Base-by-base conservation (phyloP, 352 stramenopile species). In the Phytopythium oedochilum region DNA sequence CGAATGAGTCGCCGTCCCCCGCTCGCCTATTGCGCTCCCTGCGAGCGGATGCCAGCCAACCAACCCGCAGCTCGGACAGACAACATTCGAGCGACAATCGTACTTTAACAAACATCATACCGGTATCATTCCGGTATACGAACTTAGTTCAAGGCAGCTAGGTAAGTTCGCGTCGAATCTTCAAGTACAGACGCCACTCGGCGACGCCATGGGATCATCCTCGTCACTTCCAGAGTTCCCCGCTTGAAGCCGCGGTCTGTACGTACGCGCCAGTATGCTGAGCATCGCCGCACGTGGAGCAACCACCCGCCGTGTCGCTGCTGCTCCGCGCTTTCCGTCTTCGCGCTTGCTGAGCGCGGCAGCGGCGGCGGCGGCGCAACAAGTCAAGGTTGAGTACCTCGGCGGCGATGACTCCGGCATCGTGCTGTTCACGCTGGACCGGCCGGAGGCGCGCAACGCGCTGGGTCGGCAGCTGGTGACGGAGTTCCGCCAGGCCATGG, bases 391-490 rank as follows among this genome's bases (percentile, higher is more conserved):
- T 43, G 68, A 89, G 62, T 65, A 78, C 53, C 73, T 91, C 32
- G 54, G 58, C 18, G 81, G 78, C 18, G 69, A 84, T 31, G 57
- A 84, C 53, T 51, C 63, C 3, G 78, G 80, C 51, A 70, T 92
- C 23, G 85, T 75, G 57, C 55, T 94, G 23, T 86, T 94, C 63
- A 92, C 80, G 23, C 88, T 94, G 83, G 68, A 71, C 39, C 76
- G 87, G 20, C 80, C 80, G 2, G 72, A 85, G 22, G 76, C 83
- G 10, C 75, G 73, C 60, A 95, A 95, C 34, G 85, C 86, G 12
- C 67, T 94, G 31, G 86, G 86, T 5, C 71, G 71, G 47, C 77
- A 92, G 53, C 90, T 96, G 64, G 88, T 95, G 79, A 32, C 48
- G 45, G 83, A 96, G 64, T 88, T 91, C 59, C 70, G 72, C 43